These are phyloP conservation scores for Phytophthora constricta DNA, from an alignment of 352 stramenopile genomes.

Conservation along the genomic window DNA sequence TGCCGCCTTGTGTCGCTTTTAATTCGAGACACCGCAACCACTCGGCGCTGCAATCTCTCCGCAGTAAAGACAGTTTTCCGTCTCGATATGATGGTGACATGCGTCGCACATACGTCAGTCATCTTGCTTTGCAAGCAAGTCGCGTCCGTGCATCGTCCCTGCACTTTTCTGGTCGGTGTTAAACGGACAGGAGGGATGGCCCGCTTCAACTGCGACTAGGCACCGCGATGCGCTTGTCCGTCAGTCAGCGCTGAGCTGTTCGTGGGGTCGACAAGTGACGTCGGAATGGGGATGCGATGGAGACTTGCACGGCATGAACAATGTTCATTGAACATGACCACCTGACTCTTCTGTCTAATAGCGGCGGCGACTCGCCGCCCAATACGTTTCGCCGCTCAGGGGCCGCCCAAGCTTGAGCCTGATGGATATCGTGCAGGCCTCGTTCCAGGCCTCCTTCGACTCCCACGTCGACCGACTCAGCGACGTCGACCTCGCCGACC, in stretches of 20 bases:
- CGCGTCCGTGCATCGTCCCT: too few species aligned
- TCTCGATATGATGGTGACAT: constrained; percentile 15
- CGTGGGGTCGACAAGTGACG: constrained; percentile 10
- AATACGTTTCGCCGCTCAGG: neutral
- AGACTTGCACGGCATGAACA: too few species aligned
- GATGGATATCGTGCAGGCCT: constrained; percentile 72
- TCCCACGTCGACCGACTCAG: constrained; percentile 56
- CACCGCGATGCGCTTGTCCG: constrained; percentile 10
- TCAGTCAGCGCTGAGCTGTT: constrained; percentile 17
- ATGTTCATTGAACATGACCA: too few species aligned
- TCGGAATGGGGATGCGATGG: constrained; percentile 12
- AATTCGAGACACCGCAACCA: constrained; percentile 7
- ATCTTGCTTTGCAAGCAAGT: too few species aligned
- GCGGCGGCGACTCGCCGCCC: too few species aligned
- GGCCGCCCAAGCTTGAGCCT: too few species aligned
- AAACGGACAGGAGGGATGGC: neutral
- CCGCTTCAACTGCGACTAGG: constrained; percentile 8
- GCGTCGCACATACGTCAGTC: neutral
- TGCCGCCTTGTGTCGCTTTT: neutral
- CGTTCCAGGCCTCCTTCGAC: constrained; percentile 73
- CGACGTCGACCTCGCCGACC: constrained; percentile 56
- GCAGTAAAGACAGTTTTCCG: neutral
- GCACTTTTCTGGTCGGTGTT: too few species aligned
- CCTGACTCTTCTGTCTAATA: too few species aligned
- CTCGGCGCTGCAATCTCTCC: neutral